Conservation (phyloP, 2,329 filamentous ascomycete species). For the Periconia digitata region DNA sequence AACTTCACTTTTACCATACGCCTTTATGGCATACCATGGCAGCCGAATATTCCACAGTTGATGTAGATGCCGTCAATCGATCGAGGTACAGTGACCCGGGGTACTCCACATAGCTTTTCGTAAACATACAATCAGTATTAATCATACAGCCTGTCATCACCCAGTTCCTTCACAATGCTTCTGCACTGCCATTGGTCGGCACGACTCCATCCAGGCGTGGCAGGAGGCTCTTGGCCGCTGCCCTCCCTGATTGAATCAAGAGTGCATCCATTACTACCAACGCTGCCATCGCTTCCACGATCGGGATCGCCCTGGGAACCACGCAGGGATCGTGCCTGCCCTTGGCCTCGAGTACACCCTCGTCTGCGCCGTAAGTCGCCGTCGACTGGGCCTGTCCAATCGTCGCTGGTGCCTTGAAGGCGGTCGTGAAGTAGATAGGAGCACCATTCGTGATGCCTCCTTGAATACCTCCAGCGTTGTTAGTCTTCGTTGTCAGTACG, state of each 20-base stretch:
- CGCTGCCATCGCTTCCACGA: constrained; percentile 89
- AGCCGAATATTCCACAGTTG: too few species aligned
- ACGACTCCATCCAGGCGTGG: constrained; percentile 43
- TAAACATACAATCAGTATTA: neutral
- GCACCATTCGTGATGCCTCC: constrained; percentile 94
- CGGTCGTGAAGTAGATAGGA: constrained; percentile 90
- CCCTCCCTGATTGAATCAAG: constrained; percentile 73
- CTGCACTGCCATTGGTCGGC: constrained; percentile 22
- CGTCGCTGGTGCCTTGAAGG: constrained; percentile 93
- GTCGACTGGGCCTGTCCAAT: constrained; percentile 89
- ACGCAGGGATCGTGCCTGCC: constrained; percentile 94
- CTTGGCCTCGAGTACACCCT: constrained; percentile 83
- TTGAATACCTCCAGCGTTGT: constrained; percentile 93
- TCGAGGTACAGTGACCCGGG: neutral
- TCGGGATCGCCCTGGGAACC: constrained; percentile 82
- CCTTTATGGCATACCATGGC: too few species aligned
- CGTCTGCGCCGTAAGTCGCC: constrained; percentile 72
- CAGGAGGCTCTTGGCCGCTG: constrained; percentile 37
- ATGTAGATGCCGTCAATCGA: too few species aligned
- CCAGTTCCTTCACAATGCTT: neutral
- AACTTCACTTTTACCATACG: too few species aligned
- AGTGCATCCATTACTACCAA: constrained; percentile 85
- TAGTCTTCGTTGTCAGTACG: constrained; percentile 83
- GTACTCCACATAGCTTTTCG: too few species aligned
- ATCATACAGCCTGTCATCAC: neutral